Conservation (phyloP, 2,329 filamentous ascomycete genomes). For the Blastomyces emzantsi region DNA sequence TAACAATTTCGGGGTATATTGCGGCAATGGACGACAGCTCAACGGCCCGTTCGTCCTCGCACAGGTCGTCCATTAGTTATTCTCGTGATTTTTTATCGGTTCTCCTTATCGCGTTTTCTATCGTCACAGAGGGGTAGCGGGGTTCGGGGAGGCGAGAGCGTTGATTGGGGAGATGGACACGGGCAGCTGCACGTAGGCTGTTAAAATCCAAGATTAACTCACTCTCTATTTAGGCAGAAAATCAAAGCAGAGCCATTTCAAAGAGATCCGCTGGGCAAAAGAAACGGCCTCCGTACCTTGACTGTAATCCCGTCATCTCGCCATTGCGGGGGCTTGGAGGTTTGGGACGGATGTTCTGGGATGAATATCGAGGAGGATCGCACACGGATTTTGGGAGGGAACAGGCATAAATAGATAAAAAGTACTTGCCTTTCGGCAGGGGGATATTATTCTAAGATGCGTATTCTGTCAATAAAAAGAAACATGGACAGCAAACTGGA, state of each 20-base stretch:
- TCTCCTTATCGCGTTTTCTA: not conserved
- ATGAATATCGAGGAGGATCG: not conserved
- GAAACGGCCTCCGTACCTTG: not conserved
- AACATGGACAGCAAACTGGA: not conserved
- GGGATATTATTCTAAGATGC: not conserved
- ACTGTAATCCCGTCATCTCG: not conserved
- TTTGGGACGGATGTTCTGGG: not conserved
- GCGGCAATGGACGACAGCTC: conserved; percentile 52
- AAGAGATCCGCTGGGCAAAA: not conserved
- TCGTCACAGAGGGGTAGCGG: not conserved
- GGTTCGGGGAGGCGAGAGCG: not conserved
- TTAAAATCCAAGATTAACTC: not conserved
- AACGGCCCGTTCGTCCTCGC: conserved; percentile 50
- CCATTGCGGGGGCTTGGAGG: not conserved
- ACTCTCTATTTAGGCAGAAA: not conserved
- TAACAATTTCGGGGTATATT: conserved; percentile 53
- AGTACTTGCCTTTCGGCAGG: not conserved
- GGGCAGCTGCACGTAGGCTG: not conserved
- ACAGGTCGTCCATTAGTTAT: conserved; percentile 26
- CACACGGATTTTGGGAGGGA: not conserved
- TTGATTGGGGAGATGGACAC: not conserved
- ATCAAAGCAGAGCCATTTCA: not conserved
- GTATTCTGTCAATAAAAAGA: not conserved
- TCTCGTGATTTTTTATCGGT: not conserved
- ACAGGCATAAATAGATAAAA: not conserved